Base-by-base conservation (phyloP, 179 eudicot species). In the Nepenthes alata region DNA sequence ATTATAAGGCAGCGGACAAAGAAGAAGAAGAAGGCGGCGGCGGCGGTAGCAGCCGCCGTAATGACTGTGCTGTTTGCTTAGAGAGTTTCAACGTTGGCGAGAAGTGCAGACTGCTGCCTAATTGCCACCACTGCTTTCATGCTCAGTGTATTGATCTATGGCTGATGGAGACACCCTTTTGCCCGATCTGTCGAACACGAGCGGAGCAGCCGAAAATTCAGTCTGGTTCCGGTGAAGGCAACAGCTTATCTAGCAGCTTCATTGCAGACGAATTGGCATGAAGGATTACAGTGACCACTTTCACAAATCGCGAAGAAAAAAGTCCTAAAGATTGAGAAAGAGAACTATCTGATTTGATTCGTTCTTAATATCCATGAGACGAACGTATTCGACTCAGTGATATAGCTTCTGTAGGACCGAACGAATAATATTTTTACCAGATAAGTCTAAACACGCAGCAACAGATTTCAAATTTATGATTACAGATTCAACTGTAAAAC, bases 41-140 rank as follows among this genome's bases (percentile, higher is more conserved):
- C 25, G 25, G 25, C 25, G 74, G 68, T 35, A 49, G 64, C 9
- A 66, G 72, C 59, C 71, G 73, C 2, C 35, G 50, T 16, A 60
- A 41, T 39, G 88, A 86, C n/a, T 89, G 96, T 73, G 85, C 86
- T 41, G 84, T 86, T 73, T 89, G 96, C 16, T 76, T 86, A 78
- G 96, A 86, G 49, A 70, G 14, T 35, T 84, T 84, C 38, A 77
- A 64, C 57, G 73, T 47, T 16, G 88, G 88, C 38, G 95, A 89
- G 36, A 79, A 63, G 64, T 89, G 96, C 70, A 74, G 96, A 64
- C 51, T 75, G 47, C 52, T 89, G 64, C 96, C 96, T 2, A 66
- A 49, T 55, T 89, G 96, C 60, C 72, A 68, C 37, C 96, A 89
- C 57, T 72, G 68, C 25, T 89, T 82, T 53, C 96, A 89, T 66